Conservation (phyloP, 805 yeast genomes). For the Candida verbasci region DNA sequence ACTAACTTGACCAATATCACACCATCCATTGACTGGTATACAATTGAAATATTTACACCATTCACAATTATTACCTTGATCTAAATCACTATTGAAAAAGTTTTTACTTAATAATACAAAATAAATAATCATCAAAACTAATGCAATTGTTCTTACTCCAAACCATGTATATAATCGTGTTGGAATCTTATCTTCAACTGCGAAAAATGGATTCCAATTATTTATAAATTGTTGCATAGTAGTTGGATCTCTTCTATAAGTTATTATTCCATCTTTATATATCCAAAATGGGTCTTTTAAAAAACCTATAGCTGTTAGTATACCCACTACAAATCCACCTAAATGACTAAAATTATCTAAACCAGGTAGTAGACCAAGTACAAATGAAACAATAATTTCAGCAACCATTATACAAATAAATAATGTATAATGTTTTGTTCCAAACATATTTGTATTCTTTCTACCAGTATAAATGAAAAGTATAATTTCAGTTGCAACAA, state of each 20-base stretch:
- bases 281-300: slow-evolving; percentile 55
- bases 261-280: slow-evolving; percentile 35
- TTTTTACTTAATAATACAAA: slow-evolving; percentile 47
- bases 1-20: slow-evolving; percentile 44
- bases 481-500: slow-evolving; percentile 58
- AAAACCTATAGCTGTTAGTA: slow-evolving; percentile 44
- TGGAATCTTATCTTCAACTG: slow-evolving; percentile 29
- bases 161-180: slow-evolving; percentile 49
- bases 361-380: slow-evolving; percentile 67
- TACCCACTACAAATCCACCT: slow-evolving; percentile 68
- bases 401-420: slow-evolving; percentile 44
- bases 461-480: slow-evolving; percentile 51
- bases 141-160: slow-evolving; percentile 39
- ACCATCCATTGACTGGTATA: slow-evolving; percentile 68
- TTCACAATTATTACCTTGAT: slow-evolving; percentile 49
- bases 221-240: slow-evolving; percentile 28
- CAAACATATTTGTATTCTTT: slow-evolving; percentile 42
- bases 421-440: slow-evolving; percentile 42
- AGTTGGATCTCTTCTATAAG: slow-evolving; percentile 25
- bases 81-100: slow-evolving; percentile 34
- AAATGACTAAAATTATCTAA: slow-evolving; percentile 71
- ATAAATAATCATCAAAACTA: slow-evolving; percentile 46
- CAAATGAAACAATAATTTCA: slow-evolving; percentile 57
- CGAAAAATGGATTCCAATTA: slow-evolving; percentile 38
- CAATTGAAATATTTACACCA: slow-evolving; percentile 78